Conservation (phyloP, 1,284 basidiomycete genomes). For the Sanghuangporus baumii region DNA sequence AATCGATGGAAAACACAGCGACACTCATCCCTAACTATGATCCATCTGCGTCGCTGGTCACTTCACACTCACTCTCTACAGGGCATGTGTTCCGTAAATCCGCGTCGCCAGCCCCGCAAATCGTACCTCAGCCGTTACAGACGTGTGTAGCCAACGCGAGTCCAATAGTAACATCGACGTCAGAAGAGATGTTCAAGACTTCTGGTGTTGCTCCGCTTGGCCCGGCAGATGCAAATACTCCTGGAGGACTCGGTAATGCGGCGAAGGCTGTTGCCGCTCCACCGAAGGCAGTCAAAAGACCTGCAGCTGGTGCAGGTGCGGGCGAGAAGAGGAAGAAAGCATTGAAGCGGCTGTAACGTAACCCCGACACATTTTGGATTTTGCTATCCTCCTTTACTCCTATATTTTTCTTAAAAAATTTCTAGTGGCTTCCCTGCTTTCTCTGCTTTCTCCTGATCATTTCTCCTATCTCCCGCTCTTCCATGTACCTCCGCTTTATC, state of each 20-base stretch:
- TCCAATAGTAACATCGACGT: neutral
- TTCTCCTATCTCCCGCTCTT: neutral
- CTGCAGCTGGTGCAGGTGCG: slow-evolving; percentile 47
- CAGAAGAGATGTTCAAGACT: slow-evolving; percentile 9
- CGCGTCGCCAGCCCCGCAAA: slow-evolving; percentile 9
- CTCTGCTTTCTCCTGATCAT: neutral
- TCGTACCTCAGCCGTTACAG: slow-evolving; percentile 14
- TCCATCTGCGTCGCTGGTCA: slow-evolving; percentile 19
- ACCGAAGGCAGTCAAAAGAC: slow-evolving; percentile 62
- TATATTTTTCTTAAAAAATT: too few relatives aligned
- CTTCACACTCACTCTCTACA: slow-evolving; percentile 7
- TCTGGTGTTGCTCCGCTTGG: slow-evolving; percentile 32
- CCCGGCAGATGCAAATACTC: slow-evolving; percentile 63
- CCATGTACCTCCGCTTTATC: too few relatives aligned
- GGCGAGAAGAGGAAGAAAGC: slow-evolving; percentile 83
- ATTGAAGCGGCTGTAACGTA: slow-evolving; percentile 57
- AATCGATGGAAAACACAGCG: slow-evolving; percentile 18
- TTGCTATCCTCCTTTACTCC: neutral
- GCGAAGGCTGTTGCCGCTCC: slow-evolving; percentile 29
- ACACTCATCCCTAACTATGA: slow-evolving; percentile 22
- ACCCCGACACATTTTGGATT: neutral
- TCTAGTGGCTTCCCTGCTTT: neutral
- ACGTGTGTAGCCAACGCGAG: slow-evolving; percentile 4
- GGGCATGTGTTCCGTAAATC: slow-evolving; percentile 19
- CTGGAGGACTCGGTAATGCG: slow-evolving; percentile 30